Conservation (phyloP, 2,329 filamentous ascomycete genomes). For the Epichloe typhina region DNA sequence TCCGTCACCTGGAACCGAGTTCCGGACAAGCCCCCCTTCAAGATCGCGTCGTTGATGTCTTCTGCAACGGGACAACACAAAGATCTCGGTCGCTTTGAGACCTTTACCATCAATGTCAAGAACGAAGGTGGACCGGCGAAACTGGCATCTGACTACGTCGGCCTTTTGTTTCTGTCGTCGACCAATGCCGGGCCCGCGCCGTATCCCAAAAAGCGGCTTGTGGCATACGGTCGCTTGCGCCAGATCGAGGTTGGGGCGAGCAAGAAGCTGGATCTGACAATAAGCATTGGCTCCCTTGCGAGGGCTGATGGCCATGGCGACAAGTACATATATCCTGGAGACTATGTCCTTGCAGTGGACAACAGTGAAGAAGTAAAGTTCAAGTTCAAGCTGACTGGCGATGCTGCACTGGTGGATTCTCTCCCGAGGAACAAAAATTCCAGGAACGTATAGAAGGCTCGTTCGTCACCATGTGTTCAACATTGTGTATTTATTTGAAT, state of each 20-base stretch:
- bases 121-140: background rate
- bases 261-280: conserved; percentile 3
- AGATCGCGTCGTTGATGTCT: background rate
- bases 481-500: background rate
- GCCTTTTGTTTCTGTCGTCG: conserved; percentile 7
- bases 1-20: conserved; percentile 4
- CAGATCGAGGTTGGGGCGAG: conserved; percentile 5
- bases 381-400: conserved; percentile 5
- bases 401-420: background rate
- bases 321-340: conserved; percentile 8
- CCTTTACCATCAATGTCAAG: background rate
- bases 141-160: conserved; percentile 9
- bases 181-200: conserved; percentile 8
- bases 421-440: background rate
- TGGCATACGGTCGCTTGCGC: conserved; percentile 7
- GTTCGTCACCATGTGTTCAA: background rate
- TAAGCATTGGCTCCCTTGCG: conserved; percentile 6
- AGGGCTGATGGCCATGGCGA: conserved; percentile 8
- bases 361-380: conserved; percentile 1
- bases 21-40: background rate
- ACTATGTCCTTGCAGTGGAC: conserved; percentile 7
- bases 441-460: background rate
- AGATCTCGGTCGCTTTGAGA: background rate
- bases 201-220: conserved; percentile 7
- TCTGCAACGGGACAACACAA: background rate